A percentile compares a stretch with the other conserved stretches of the same genome.
phyloP scores from a whole-genome alignment of 2,329 filamentous ascomycete species.

The Peltaster fructicola region DNA sequence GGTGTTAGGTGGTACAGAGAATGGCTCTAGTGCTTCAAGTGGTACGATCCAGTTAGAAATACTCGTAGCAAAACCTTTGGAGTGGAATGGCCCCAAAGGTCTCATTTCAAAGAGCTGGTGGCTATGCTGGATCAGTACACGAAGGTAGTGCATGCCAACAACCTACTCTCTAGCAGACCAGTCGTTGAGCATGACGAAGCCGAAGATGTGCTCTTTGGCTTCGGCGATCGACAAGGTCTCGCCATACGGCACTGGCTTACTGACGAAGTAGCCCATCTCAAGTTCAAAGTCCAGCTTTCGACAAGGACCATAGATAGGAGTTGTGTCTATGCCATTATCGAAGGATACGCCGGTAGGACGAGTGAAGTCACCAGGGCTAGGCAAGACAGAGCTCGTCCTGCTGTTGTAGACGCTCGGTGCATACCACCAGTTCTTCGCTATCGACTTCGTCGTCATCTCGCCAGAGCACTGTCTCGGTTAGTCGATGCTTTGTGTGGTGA shows the following conservation, averaged over 20 bases:
- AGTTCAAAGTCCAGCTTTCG: constrained; percentile 31
- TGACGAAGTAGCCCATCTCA: constrained; percentile 30
- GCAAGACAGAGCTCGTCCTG: constrained; percentile 16
- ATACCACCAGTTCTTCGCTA: constrained; percentile 9
- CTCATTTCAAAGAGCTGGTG: constrained; percentile 45
- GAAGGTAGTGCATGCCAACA: too few relatives aligned
- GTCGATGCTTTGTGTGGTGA: constrained; percentile 13
- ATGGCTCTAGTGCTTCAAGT: constrained; percentile 35
- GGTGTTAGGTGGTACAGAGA: constrained; percentile 12
- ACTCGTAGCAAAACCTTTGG: constrained; percentile 42
- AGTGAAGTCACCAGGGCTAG: constrained; percentile 17
- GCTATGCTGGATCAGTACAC: constrained; percentile 24
- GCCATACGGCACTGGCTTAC: constrained; percentile 23
- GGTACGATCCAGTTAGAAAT: constrained; percentile 47
- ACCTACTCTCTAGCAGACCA: constrained; percentile 34
- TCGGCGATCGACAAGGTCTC: constrained; percentile 22
- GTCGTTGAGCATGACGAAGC: constrained; percentile 44
- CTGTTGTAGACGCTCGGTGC: constrained; percentile 25
- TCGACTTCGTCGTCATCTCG: constrained; percentile 20
- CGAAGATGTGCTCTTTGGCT: constrained; percentile 40
- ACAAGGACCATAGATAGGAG: constrained; percentile 25
- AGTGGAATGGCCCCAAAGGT: constrained; percentile 42
- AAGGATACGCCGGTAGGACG: constrained; percentile 31
- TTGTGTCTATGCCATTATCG: constrained; percentile 10
- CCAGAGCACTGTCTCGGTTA: constrained; percentile 21